Evolutionary conservation across 2,329 filamentous ascomycete species (phyloP), one percentile per base, ranked within the genome.

Genomic region (Penicillium capsulatum): DNA sequence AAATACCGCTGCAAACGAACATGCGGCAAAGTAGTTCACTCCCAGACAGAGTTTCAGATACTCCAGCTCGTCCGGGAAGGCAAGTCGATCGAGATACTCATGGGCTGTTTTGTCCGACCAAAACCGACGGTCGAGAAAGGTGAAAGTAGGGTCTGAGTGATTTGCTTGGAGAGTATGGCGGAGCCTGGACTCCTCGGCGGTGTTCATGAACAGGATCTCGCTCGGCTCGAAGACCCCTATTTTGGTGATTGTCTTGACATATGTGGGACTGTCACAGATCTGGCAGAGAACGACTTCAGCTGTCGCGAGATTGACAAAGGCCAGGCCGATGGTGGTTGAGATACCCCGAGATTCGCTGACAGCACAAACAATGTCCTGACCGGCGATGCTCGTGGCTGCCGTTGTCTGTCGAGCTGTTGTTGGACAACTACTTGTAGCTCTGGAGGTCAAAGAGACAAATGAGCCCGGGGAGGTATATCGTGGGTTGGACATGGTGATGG

Each of bases 231-330:
- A 85, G 16, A 95, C 80, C 36, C 79, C 78, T 22, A 97, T 75
- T 60, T 96, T 95, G 64, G 94, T 86, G 19, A 94, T 73, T 0
- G 89, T 94, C 57, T 83, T 83, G 41, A 89, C 82, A 60, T 94
- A 97, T 22, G 89, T 94, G 60, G 95, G 89, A 40, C 83, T 94
- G 63, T 97, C 91, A 58, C 84, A 89, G 48, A 97, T 91, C 57
- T 96, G 88, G 58, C 87, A 94, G 27, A 97, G 74, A 17, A 89
- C 80, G 11, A 81, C 86, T 65, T 95, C 88, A 27, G 84, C 86
- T 2, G 86, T 90, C 29, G 86, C 83, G 3, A 94, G 73, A 57
- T 97, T 94, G 58, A 96, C 73, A 57, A 96, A 90, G 2, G 88
- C 86, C 28, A 95, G 72, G 1, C 91, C 90, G 2, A 97, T 83